Evolutionary conservation across 1,284 basidiomycete species (phyloP).

Genomic region (Thelephora terrestris): DNA sequence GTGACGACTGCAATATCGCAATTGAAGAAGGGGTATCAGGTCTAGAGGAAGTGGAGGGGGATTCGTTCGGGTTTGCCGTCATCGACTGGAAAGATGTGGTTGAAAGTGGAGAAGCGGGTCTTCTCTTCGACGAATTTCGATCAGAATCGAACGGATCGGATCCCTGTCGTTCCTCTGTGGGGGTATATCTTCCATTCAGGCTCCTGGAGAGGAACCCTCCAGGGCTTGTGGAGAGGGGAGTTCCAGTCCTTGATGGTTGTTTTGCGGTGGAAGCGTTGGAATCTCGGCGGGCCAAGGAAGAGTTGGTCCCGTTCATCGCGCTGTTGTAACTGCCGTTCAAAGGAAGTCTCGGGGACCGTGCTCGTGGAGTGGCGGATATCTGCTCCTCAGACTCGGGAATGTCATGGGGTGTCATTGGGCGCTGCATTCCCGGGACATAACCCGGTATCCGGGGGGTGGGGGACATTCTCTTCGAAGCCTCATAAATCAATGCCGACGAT

Average conservation of each 20-base stretch:
- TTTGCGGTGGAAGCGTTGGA: conserved; percentile 38
- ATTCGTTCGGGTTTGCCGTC: conserved; percentile 20
- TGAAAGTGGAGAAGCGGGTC: conserved; percentile 59
- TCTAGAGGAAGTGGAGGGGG: conserved; percentile 33
- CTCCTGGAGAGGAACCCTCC: conserved; percentile 46
- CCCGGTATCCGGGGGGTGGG: conserved; percentile 63
- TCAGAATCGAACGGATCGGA: not conserved
- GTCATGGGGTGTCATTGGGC: conserved; percentile 75
- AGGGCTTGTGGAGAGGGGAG: conserved; percentile 33
- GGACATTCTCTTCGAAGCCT: conserved; percentile 33
- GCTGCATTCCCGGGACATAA: conserved; percentile 80
- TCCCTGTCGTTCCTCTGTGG: conserved; percentile 29
- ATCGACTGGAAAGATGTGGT: conserved; percentile 50
- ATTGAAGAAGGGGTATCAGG: conserved; percentile 61
- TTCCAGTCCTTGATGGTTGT: conserved; percentile 32
- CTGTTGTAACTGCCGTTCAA: conserved; percentile 9
- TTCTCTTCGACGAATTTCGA: conserved; percentile 20
- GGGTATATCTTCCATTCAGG: conserved; percentile 51
- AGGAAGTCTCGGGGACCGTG: conserved; percentile 47
- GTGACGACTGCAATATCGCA: conserved; percentile 40
- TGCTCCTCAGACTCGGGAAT: conserved; percentile 53
- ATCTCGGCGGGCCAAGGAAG: conserved; percentile 36
- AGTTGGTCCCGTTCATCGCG: conserved; percentile 20
- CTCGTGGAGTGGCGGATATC: conserved; percentile 68
- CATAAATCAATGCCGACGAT: conserved; percentile 38